These are phyloP conservation scores for Trametes gibbosa DNA, from an alignment of 768 basidiomycete species.

Conservation along the genomic window DNA sequence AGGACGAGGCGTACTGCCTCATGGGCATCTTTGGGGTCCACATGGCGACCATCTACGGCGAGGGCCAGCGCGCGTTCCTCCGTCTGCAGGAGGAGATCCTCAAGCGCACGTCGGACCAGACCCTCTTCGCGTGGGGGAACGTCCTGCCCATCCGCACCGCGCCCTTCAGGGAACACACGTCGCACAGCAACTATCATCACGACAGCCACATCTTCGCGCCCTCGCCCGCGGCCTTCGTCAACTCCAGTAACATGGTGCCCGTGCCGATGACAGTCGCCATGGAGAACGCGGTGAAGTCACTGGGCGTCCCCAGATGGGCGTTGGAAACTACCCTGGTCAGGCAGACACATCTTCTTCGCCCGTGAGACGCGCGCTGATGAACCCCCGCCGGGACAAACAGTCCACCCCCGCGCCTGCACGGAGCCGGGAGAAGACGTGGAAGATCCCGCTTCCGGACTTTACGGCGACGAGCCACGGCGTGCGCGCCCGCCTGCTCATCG, in stretches of 20 bases:
- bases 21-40: slow-evolving; percentile 18
- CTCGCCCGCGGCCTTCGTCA: slow-evolving; percentile 8
- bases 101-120: slow-evolving; percentile 15
- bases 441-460: slow-evolving; percentile 11
- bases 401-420: too few relatives aligned
- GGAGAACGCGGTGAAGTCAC: background rate
- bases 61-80: slow-evolving; percentile 10
- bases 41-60: slow-evolving; percentile 15
- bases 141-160: slow-evolving; percentile 3
- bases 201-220: slow-evolving; percentile 16
- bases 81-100: slow-evolving; percentile 18
- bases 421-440: background rate
- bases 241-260: slow-evolving; percentile 1
- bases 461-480: slow-evolving; percentile 9
- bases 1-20: slow-evolving; percentile 17
- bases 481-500: slow-evolving; percentile 7
- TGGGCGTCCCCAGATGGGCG: background rate
- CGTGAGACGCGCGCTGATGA: background rate
- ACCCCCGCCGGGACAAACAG: too few relatives aligned
- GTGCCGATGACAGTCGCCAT: slow-evolving; percentile 1
- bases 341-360: background rate
- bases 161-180: slow-evolving; percentile 6
- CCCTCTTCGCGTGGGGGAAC: slow-evolving; percentile 13
- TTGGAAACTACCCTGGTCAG: background rate
- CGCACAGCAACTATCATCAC: slow-evolving; percentile 6